Conservation (phyloP, 108 stramenopile species). For the Poteriospumella lacustris region DNA sequence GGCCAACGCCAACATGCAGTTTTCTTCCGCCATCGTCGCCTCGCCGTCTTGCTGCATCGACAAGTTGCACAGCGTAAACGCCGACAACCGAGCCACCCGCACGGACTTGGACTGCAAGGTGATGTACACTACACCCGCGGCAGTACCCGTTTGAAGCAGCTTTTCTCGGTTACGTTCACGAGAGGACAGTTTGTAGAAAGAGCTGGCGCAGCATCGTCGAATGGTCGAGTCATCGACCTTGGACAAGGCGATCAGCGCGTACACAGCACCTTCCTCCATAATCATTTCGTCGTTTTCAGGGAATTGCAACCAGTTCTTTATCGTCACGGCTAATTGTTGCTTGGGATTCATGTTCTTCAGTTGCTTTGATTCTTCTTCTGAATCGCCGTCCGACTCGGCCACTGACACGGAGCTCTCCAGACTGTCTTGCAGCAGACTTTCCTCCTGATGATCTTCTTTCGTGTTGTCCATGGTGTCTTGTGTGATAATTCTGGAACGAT, state of each 20-base stretch:
- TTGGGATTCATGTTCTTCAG: background rate
- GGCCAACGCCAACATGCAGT: background rate
- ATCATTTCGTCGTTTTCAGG: slow-evolving; percentile 2
- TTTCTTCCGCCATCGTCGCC: slow-evolving; percentile 13
- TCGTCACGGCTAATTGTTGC: slow-evolving; percentile 22
- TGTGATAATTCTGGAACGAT: slow-evolving; percentile 1
- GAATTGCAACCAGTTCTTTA: slow-evolving; percentile 1
- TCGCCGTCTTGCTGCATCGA: slow-evolving; percentile 24
- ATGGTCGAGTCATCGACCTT: background rate
- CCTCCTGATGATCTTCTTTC: background rate
- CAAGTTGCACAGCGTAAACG: slow-evolving; percentile 21
- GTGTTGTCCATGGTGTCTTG: background rate
- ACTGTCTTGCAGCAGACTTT: background rate
- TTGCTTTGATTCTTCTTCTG: background rate
- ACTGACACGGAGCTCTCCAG: background rate
- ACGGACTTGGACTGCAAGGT: no score
- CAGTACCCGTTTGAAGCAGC: background rate
- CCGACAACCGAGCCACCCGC: slow-evolving; percentile 1
- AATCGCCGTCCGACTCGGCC: background rate
- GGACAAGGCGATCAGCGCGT: slow-evolving; percentile 21
- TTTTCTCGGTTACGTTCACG: background rate
- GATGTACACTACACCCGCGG: slow-evolving; percentile 8
- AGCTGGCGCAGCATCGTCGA: slow-evolving; percentile 15
- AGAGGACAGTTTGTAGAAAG: slow-evolving; percentile 21
- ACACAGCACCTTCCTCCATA: slow-evolving; percentile 22